Percentiles rank a stretch among this genome's conserved stretches.
These are phyloP conservation scores for Cyberlindnera maritima DNA, from an alignment of 805 yeast species.

Conservation along the genomic window DNA sequence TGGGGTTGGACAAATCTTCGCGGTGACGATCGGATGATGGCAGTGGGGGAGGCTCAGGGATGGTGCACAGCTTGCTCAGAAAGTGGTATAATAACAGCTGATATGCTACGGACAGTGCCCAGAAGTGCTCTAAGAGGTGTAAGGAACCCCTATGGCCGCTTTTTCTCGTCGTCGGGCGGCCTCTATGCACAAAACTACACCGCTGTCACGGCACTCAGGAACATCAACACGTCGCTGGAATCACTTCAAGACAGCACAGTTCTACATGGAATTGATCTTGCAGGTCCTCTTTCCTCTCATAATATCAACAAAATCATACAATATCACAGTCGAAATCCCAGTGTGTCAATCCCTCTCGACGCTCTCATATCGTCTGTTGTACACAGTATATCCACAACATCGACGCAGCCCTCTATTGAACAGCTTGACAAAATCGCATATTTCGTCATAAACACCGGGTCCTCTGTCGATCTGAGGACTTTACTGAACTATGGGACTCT, in stretches of 20 bases:
- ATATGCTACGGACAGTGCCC: too few species aligned
- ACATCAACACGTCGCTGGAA: neutral
- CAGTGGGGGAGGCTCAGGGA: neutral
- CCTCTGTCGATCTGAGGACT: neutral
- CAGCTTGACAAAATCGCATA: neutral
- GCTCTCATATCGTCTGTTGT: neutral
- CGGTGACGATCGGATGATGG: neutral
- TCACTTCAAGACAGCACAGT: neutral
- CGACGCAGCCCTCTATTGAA: neutral
- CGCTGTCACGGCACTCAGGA: neutral
- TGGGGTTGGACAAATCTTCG: neutral
- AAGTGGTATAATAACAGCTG: too few species aligned
- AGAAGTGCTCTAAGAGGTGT: neutral
- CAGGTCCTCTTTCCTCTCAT: neutral
- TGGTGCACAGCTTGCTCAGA: neutral
- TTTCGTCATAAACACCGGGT: too few species aligned
- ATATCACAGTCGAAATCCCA: neutral
- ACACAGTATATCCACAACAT: neutral
- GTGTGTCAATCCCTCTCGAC: neutral
- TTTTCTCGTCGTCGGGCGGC: neutral
- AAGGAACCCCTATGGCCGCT: neutral
- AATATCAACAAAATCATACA: neutral
- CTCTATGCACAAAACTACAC: neutral
- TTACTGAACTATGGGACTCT: conserved; percentile 1
- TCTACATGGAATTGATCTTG: neutral